These are phyloP conservation scores for Ophiocordyceps camponoti-rufipedis DNA, from an alignment of 2,329 filamentous ascomycete genomes.

Conservation along the genomic window DNA sequence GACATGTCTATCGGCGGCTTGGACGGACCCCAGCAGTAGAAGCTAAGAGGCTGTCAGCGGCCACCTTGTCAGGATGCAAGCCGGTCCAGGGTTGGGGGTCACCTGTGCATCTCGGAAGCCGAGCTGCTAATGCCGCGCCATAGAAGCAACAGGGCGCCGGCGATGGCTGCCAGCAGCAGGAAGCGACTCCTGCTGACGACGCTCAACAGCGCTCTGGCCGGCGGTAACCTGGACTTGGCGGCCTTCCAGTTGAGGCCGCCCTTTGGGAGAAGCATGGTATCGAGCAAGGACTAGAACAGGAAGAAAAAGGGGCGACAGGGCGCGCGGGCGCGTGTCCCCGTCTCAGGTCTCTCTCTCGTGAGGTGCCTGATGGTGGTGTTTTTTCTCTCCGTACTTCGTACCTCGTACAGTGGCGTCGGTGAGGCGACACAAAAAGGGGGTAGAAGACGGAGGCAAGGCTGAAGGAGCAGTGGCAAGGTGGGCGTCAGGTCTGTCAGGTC, in stretches of 20 bases:
- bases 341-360: background rate
- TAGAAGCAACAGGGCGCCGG: constrained; percentile 58
- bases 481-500: too few relatives aligned
- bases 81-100: constrained; percentile 5
- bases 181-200: constrained; percentile 64
- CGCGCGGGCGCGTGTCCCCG: background rate
- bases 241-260: constrained; percentile 87
- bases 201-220: constrained; percentile 51
- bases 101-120: constrained; percentile 84
- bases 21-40: constrained; percentile 90
- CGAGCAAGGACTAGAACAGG: constrained; percentile 6
- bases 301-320: background rate
- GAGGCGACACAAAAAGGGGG: too few relatives aligned
- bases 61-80: too few relatives aligned
- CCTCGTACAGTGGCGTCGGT: too few relatives aligned
- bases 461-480: too few relatives aligned
- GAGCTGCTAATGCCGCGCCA: constrained; percentile 74
- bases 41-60: constrained; percentile 32
- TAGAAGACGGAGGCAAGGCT: too few relatives aligned
- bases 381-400: too few relatives aligned
- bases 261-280: constrained; percentile 74
- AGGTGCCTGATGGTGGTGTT: too few relatives aligned
- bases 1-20: constrained; percentile 96
- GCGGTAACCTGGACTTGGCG: constrained; percentile 60
- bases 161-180: constrained; percentile 52